A percentile compares a stretch with the other conserved stretches of the same genome.
Conservation (phyloP, 2,329 filamentous ascomycete species). For the Fusarium sp. region DNA sequence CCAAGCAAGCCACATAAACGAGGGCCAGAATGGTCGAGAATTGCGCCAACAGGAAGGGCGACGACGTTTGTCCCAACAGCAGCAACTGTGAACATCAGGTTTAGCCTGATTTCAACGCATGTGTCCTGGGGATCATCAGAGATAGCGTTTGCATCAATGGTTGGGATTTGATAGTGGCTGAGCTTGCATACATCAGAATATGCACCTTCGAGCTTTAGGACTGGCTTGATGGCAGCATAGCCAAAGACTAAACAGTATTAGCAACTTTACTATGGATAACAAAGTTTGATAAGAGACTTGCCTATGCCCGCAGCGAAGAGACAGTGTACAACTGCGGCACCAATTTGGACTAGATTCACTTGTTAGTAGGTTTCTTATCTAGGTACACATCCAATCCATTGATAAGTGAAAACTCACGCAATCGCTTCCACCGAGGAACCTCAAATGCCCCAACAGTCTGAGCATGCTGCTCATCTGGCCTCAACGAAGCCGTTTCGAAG, state of each 20-base stretch:
- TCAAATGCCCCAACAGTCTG: conserved; percentile 63
- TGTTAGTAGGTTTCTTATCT: conserved; percentile 6
- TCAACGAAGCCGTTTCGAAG: conserved; percentile 56
- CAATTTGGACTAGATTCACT: conserved; percentile 41
- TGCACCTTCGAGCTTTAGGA: conserved; percentile 77
- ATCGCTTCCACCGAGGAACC: conserved; percentile 63
- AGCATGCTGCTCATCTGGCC: conserved; percentile 49
- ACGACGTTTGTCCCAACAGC: conserved; percentile 89
- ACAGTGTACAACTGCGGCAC: conserved; percentile 56
- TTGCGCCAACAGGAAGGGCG: conserved; percentile 84
- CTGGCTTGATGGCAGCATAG: conserved; percentile 84
- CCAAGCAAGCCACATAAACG: conserved; percentile 76
- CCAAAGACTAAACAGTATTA: conserved; percentile 68
- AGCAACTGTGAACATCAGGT: conserved; percentile 92
- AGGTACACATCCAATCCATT: background rate
- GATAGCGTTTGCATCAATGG: background rate
- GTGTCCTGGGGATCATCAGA: conserved; percentile 45
- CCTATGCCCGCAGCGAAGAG: conserved; percentile 77
- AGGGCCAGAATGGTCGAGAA: conserved; percentile 85
- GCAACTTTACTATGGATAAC: background rate
- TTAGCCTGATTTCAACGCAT: conserved; percentile 69
- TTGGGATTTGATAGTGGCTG: conserved; percentile 8
- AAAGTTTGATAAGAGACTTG: background rate
- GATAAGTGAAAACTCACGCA: conserved; percentile 51
- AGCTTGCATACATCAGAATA: conserved; percentile 70